phyloP scores from a whole-genome alignment of 2,329 filamentous ascomycete species.

The Cercospora brassicicola region DNA sequence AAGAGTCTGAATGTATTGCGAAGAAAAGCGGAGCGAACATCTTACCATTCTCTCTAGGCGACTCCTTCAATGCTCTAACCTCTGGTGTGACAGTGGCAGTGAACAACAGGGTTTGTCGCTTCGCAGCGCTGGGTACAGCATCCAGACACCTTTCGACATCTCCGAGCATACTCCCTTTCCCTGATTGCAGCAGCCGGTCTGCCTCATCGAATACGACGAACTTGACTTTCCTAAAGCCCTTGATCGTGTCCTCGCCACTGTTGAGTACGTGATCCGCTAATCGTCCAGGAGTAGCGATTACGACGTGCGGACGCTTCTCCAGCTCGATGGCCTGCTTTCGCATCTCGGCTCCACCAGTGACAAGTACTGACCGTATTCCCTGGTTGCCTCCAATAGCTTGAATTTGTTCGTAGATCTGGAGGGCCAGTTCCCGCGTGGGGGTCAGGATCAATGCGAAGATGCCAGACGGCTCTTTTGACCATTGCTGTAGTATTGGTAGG shows the following conservation, averaged over 20 bases:
- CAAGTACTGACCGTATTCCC: slow-evolving; percentile 80
- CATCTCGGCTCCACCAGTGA: slow-evolving; percentile 94
- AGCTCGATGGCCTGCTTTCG: slow-evolving; percentile 82
- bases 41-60: slow-evolving; percentile 16
- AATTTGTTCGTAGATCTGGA: slow-evolving; percentile 96
- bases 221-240: slow-evolving; percentile 72
- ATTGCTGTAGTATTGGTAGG: slow-evolving; percentile 88
- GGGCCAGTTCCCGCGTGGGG: slow-evolving; percentile 84
- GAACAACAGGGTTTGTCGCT: slow-evolving; percentile 92
- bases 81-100: slow-evolving; percentile 94
- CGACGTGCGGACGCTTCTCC: slow-evolving; percentile 77
- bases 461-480: slow-evolving; percentile 86
- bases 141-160: slow-evolving; percentile 87
- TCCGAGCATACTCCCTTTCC: slow-evolving; percentile 84
- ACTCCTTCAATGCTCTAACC: slow-evolving; percentile 77
- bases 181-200: slow-evolving; percentile 76
- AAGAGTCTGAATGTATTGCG: not conserved
- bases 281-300: slow-evolving; percentile 91
- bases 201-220: slow-evolving; percentile 96
- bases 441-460: slow-evolving; percentile 90
- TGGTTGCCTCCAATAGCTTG: slow-evolving; percentile 87
- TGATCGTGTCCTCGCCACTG: slow-evolving; percentile 87
- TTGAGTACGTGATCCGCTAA: slow-evolving; percentile 90
- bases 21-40: not conserved
- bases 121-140: slow-evolving; percentile 70